Evolutionary conservation across 2,329 filamentous ascomycete genomes (phyloP).

Genomic region (Nannizzia gypsea): DNA sequence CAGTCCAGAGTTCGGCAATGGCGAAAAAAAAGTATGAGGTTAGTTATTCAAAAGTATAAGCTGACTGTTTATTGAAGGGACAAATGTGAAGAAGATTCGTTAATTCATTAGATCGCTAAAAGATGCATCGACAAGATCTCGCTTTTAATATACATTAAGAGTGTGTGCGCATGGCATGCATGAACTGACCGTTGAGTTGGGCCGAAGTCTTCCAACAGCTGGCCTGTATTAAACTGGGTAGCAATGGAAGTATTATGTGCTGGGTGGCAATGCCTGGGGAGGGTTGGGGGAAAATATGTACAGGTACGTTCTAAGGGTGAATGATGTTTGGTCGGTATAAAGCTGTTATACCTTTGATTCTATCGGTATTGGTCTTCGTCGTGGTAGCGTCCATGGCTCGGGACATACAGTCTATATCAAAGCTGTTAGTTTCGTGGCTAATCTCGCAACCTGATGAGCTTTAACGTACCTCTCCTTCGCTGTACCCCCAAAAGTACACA

Average conservation of each 20-base stretch:
- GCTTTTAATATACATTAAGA: constrained; percentile 1
- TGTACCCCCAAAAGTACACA: constrained; percentile 95
- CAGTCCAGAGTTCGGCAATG: neutral
- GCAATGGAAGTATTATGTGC: neutral
- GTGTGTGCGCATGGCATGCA: neutral
- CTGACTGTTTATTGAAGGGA: no score
- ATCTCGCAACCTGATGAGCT: no score
- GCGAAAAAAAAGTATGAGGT: neutral
- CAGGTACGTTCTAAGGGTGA: neutral
- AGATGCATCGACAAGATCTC: neutral
- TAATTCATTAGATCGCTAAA: neutral
- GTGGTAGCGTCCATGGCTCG: constrained; percentile 58
- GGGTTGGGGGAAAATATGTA: neutral
- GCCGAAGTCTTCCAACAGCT: neutral
- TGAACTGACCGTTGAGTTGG: no score
- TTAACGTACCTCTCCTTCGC: constrained; percentile 81
- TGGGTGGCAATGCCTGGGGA: neutral
- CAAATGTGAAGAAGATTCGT: neutral
- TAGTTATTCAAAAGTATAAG: neutral
- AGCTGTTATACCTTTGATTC: constrained; percentile 19
- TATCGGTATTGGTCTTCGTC: constrained; percentile 26
- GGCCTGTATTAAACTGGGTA: neutral
- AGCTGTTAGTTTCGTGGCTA: constrained; percentile 54
- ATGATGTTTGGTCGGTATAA: neutral
- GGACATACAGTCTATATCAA: constrained; percentile 50